These are phyloP conservation scores for Leishmania braziliensis DNA, from an alignment of 208 protist species.

Conservation along the genomic window DNA sequence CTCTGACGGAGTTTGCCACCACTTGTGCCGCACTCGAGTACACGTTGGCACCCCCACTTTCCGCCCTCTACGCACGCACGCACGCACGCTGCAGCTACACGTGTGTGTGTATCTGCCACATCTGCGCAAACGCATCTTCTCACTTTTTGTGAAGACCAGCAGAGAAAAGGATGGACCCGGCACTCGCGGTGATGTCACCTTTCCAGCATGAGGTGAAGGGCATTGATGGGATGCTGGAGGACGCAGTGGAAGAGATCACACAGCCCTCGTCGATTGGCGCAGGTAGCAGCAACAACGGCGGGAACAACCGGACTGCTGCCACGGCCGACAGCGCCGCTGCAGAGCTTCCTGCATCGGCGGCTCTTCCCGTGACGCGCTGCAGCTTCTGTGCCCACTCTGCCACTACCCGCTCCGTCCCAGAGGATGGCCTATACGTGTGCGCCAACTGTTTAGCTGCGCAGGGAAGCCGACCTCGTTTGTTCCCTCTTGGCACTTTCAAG, in stretches of 20 bases:
- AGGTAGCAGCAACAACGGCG: not conserved
- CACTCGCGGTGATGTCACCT: conserved; percentile 68
- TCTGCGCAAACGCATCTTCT: not conserved
- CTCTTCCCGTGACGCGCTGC: conserved; percentile 32
- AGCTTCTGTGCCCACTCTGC: conserved; percentile 41
- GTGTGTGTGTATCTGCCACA: not conserved
- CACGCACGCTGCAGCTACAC: not conserved
- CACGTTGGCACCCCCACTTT: not conserved
- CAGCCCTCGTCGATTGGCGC: not conserved
- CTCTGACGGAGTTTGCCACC: not conserved
- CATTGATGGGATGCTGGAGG: conserved; percentile 51
- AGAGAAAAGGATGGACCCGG: conserved; percentile 65
- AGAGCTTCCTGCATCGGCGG: not conserved
- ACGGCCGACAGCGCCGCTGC: not conserved
- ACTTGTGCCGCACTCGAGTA: not conserved
- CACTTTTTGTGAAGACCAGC: not conserved
- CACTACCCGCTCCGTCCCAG: conserved; percentile 45
- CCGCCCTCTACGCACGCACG: not conserved
- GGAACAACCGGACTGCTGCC: conserved; percentile 4
- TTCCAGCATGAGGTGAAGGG: conserved; percentile 60
- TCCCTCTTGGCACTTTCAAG: conserved; percentile 77
- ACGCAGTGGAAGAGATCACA: conserved; percentile 55
- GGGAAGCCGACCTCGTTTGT: conserved; percentile 22
- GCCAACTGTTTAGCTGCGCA: conserved; percentile 42
- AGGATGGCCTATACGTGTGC: conserved; percentile 75